phyloP scores from a whole-genome alignment of 305 asterid genomes.

The Solanum hybrid region DNA sequence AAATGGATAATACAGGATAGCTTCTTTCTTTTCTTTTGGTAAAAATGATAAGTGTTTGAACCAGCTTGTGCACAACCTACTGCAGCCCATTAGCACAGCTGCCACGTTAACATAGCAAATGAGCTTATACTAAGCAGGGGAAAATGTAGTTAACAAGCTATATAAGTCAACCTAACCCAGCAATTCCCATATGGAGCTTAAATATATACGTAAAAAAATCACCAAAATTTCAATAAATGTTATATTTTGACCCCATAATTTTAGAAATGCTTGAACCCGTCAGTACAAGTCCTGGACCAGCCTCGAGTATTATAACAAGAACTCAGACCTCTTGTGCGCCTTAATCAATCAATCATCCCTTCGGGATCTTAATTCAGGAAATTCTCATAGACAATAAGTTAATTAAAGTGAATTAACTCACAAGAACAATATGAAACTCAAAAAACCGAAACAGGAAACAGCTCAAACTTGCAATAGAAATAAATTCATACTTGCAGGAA shows the following conservation, averaged over 20 bases:
- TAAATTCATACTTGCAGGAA: slow-evolving; percentile 45
- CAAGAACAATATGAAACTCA: background rate
- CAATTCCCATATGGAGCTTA: background rate
- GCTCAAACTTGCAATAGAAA: background rate
- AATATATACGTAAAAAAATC: background rate
- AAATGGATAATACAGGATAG: background rate
- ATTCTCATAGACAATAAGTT: background rate
- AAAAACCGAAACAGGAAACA: background rate
- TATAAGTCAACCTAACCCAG: background rate
- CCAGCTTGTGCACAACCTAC: background rate
- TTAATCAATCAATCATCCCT: background rate
- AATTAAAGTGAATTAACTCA: background rate
- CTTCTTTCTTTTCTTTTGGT: background rate
- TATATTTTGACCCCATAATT: background rate
- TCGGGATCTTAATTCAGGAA: background rate
- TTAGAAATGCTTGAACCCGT: background rate
- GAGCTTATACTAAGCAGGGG: background rate
- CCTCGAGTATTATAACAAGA: background rate
- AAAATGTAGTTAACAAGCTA: background rate
- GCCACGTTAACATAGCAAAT: background rate
- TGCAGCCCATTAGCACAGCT: background rate
- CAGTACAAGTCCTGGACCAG: background rate
- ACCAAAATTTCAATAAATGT: background rate
- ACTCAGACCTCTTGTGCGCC: background rate
- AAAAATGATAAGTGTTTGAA: background rate